Conservation (phyloP, 371 early-diverging fungal species). For the Conidiobolus incongruus region DNA sequence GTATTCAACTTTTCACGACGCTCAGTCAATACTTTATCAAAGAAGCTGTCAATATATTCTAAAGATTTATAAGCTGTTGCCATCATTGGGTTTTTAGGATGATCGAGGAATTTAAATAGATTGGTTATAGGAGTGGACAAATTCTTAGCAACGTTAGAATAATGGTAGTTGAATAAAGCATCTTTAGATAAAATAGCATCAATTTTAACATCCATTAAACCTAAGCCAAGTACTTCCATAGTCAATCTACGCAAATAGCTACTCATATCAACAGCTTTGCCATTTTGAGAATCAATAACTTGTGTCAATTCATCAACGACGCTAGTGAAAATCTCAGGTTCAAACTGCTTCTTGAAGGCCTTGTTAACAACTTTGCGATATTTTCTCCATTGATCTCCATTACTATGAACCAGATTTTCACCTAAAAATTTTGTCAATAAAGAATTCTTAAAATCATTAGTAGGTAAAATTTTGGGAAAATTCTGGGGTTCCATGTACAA, state of each 20-base stretch:
- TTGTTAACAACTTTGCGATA: constrained; percentile 5
- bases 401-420: neutral
- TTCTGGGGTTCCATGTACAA: neutral
- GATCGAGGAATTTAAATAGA: too few species aligned
- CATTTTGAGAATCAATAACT: neutral
- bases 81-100: too few species aligned
- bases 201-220: neutral
- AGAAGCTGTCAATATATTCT: too few species aligned
- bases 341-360: constrained; percentile 3
- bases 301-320: neutral
- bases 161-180: too few species aligned
- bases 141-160: too few species aligned
- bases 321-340: neutral
- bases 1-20: too few species aligned
- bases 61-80: too few species aligned
- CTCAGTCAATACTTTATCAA: too few species aligned
- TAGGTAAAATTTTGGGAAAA: constrained; percentile 1
- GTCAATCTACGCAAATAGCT: neutral
- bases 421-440: constrained; percentile 1
- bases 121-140: too few species aligned
- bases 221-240: neutral
- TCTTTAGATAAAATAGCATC: too few species aligned
- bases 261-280: neutral
- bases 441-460: neutral
- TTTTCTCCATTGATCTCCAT: neutral